phyloP scores from a whole-genome alignment of 2,329 filamentous ascomycete genomes.

The Ophiostoma montium region DNA sequence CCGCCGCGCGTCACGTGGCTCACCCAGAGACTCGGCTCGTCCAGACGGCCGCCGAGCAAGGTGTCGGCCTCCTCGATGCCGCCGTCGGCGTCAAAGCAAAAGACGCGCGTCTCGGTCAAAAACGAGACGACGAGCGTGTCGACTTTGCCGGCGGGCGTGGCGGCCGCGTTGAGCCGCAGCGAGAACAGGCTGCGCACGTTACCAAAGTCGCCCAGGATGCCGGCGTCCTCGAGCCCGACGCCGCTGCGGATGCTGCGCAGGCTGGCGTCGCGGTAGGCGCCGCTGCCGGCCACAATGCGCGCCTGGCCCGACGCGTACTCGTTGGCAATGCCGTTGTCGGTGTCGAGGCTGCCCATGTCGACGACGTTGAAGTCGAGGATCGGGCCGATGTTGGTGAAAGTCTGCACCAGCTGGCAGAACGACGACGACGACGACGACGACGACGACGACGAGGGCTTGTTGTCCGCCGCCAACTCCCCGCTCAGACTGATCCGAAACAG shows the following conservation, averaged over 20 bases:
- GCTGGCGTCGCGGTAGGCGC: conserved; percentile 77
- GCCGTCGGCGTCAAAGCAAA: conserved; percentile 58
- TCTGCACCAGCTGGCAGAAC: conserved; percentile 54
- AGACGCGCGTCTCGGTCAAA: conserved; percentile 69
- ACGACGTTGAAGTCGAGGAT: conserved; percentile 88
- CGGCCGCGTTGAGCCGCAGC: conserved; percentile 26
- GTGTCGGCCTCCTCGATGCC: conserved; percentile 76
- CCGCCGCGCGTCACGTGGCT: no score
- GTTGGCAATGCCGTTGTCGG: conserved; percentile 59
- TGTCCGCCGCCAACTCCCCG: conserved; percentile 14
- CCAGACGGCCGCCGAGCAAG: conserved; percentile 57
- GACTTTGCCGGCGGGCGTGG: conserved; percentile 17
- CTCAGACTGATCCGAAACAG: conserved; percentile 52
- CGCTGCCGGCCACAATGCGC: conserved; percentile 82
- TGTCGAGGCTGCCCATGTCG: conserved; percentile 81
- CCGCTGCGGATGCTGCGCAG: conserved; percentile 84
- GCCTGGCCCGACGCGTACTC: conserved; percentile 94
- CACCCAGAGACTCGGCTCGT: conserved; percentile 57
- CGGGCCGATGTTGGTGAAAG: conserved; percentile 71
- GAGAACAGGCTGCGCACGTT: conserved; percentile 62
- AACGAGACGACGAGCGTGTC: conserved; percentile 73
- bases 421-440: conserved; percentile 1
- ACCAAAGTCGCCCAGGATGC: conserved; percentile 65
- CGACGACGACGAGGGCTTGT: not conserved
- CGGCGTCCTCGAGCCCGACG: conserved; percentile 79